Percentiles rank a stretch among this genome's conserved stretches.
Evolutionary conservation across 495 filamentous ascomycete genomes (phyloP).

Genomic region (Lasiosphaeria hispida): DNA sequence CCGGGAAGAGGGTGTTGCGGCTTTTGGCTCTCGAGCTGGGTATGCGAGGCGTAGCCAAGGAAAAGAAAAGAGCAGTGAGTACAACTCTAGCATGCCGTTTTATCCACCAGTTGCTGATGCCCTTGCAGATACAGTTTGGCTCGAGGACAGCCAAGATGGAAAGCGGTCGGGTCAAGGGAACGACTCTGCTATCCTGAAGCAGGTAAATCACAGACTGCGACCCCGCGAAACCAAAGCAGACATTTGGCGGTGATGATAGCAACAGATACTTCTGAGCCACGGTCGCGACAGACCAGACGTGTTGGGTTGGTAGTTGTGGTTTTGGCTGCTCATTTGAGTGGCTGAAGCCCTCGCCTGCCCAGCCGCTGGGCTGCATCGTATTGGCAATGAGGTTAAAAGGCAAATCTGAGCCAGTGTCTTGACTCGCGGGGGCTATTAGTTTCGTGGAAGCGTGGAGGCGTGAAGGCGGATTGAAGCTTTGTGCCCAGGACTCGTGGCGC

Average conservation of each 20-base stretch:
- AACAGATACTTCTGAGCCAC: conserved; percentile 61
- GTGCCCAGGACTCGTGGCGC: no score
- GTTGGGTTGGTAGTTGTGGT: conserved; percentile 25
- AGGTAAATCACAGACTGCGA: background rate
- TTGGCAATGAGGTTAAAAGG: conserved; percentile 46
- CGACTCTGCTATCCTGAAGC: conserved; percentile 43
- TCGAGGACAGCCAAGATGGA: conserved; percentile 86
- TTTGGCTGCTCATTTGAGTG: conserved; percentile 15
- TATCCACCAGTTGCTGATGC: conserved; percentile 13
- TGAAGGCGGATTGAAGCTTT: no score
- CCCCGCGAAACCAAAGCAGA: background rate
- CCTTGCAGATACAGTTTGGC: conserved; percentile 70
- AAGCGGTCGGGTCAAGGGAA: conserved; percentile 68
- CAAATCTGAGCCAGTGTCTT: conserved; percentile 43
- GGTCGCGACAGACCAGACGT: conserved; percentile 22
- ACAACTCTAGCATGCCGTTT: background rate
- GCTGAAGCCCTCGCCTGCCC: conserved; percentile 26
- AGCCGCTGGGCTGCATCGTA: conserved; percentile 17
- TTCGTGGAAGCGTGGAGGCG: no score
- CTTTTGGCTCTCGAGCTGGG: conserved; percentile 74
- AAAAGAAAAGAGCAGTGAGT: conserved; percentile 85
- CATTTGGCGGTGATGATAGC: conserved; percentile 52
- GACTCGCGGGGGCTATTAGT: no score
- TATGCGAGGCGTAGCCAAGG: conserved; percentile 64
- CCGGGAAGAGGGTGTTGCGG: conserved; percentile 77